Conservation (phyloP, 352 stramenopile genomes). For the Globisporangium canariense region DNA sequence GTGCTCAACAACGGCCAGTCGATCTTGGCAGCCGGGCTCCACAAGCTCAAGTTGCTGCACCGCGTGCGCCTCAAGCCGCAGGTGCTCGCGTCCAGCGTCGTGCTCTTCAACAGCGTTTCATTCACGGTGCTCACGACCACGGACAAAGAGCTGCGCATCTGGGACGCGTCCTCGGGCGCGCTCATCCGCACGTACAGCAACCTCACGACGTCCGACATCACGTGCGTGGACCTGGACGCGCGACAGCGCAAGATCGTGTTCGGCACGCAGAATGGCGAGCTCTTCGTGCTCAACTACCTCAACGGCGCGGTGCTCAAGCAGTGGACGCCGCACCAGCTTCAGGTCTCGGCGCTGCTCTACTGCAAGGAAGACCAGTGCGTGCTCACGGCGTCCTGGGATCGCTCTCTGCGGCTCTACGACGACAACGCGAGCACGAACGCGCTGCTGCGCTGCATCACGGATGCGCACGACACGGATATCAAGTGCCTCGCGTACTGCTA, state of each 20-base stretch:
- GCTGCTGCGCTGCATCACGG: conserved; percentile 59
- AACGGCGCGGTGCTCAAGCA: conserved; percentile 62
- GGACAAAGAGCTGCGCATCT: conserved; percentile 63
- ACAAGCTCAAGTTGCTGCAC: conserved; percentile 74
- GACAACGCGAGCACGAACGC: conserved; percentile 53
- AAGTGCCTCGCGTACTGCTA: conserved; percentile 79
- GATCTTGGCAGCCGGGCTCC: conserved; percentile 50
- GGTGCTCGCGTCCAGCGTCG: conserved; percentile 50
- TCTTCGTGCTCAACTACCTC: conserved; percentile 74
- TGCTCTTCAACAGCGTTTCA: conserved; percentile 67
- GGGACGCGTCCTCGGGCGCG: conserved; percentile 52
- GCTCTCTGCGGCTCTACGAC: conserved; percentile 69
- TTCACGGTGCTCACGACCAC: conserved; percentile 69
- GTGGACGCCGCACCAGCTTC: conserved; percentile 59
- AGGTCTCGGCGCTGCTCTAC: conserved; percentile 64
- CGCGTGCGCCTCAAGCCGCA: conserved; percentile 60
- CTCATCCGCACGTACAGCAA: conserved; percentile 62
- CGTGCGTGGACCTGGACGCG: conserved; percentile 65
- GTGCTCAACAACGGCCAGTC: conserved; percentile 63
- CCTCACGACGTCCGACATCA: conserved; percentile 55
- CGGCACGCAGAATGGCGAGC: conserved; percentile 58
- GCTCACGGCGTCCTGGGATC: conserved; percentile 73
- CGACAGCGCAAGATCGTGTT: conserved; percentile 70
- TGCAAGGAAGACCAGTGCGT: conserved; percentile 77
- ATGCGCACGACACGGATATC: conserved; percentile 75